A percentile compares a stretch with the other conserved stretches of the same genome.
Evolutionary conservation across 2,329 filamentous ascomycete species (phyloP).

Genomic region (Monilinia fructicola): DNA sequence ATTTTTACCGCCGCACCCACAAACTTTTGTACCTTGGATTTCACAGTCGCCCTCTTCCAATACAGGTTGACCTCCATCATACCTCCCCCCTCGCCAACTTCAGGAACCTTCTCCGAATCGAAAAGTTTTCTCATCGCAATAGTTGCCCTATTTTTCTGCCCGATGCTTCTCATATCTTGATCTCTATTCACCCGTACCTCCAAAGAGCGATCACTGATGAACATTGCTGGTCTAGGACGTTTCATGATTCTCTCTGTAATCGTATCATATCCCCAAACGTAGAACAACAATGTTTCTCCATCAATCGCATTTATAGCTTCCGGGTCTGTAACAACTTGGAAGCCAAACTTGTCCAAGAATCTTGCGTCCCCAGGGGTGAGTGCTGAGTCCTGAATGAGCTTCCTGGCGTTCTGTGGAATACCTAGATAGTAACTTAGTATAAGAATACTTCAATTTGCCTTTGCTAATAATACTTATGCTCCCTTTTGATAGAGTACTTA

Average conservation of each 20-base stretch:
- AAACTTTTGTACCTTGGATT: background rate
- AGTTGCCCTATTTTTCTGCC: background rate
- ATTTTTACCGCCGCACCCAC: background rate
- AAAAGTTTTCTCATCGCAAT: background rate
- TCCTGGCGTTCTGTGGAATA: background rate
- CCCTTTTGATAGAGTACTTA: background rate
- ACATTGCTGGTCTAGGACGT: background rate
- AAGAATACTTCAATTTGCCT: background rate
- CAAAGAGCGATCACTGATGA: background rate
- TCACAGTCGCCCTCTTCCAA: background rate
- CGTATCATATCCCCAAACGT: background rate
- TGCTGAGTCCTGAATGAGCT: background rate
- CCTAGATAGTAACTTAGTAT: background rate
- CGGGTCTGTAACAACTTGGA: background rate
- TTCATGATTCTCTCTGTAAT: background rate
- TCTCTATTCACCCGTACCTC: background rate
- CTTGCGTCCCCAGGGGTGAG: background rate
- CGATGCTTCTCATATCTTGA: background rate
- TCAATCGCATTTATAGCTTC: background rate
- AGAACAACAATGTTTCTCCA: background rate
- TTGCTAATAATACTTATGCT: background rate
- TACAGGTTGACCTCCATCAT: background rate
- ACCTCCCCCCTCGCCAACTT: background rate
- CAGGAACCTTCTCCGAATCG: background rate
- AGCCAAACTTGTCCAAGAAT: background rate